Evolutionary conservation across 2,329 filamentous ascomycete genomes (phyloP), one percentile per base, ranked within the genome.

Genomic region (Esteya vermicola): DNA sequence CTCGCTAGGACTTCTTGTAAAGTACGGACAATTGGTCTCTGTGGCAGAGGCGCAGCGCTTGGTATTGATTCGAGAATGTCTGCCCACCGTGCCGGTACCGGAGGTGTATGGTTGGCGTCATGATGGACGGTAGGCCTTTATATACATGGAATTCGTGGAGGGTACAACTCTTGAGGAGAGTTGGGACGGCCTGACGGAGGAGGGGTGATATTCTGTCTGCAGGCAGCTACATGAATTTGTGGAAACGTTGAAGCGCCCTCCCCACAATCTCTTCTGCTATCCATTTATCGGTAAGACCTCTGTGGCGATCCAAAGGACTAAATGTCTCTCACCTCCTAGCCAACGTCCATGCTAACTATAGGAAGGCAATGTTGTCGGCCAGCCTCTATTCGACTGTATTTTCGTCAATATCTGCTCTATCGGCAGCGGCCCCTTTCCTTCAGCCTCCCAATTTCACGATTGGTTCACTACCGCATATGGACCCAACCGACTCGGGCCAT

Each of bases 1-100:
- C 37, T 52, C 49, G 6, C 36, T 55, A 26, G 52, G 49, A 4
- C 41, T 57, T 26, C 13, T 55, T 41, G 51, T 57, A 22, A 58
- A 58, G 40, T 58, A 53, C 39, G 52, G 55, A 42, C 41, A 40
- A 34, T 33, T 51, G 34, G 40, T 50, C 21, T 52, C 49, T 34
- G 28, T 48, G 35, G 41, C 43, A 19, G 54, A 55, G 41, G 48
- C 48, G 22, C 38, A 51, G 34, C 41, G 38, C 34, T 39, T 43
- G 27, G 31, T 35, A 20, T 26, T 36, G 32, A 18, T 45, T 16
- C 45, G 43, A 25, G 26, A 36, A 21, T 30, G 31, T 18, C 27
- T 48, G 28, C 39, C 41, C n/a, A 22, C 8, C 10, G 40, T 45
- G 16, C 47, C 45, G 23, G 39, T 47, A 9, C 45, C 45, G 9